Percentiles rank a stretch among this genome's conserved stretches.
Evolutionary conservation across 345 rosid species (phyloP).

Genomic region (Euclidium syriacum): DNA sequence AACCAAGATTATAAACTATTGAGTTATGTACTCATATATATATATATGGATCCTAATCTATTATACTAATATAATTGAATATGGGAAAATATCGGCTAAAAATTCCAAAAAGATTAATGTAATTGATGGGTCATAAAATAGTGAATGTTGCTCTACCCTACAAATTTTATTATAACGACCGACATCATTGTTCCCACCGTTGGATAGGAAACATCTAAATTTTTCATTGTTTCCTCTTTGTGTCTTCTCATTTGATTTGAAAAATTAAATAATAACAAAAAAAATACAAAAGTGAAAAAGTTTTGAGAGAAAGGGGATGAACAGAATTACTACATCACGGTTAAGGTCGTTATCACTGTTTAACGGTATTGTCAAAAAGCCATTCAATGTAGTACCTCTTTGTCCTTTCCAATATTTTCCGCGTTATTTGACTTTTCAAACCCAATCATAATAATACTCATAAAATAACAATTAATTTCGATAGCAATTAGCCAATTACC

Average conservation of each 20-base stretch:
- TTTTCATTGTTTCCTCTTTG: constrained; percentile 2
- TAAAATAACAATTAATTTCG: no score
- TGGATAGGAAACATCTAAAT: constrained; percentile 17
- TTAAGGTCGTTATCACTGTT: constrained; percentile 29
- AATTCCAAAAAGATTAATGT: neutral
- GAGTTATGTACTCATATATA: no score
- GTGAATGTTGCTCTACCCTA: constrained; percentile 25
- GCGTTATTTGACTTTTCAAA: constrained; percentile 26
- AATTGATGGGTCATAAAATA: constrained; percentile 14
- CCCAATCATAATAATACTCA: no score
- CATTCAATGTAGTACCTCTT: neutral
- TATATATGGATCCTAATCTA: no score
- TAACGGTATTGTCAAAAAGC: constrained; percentile 25
- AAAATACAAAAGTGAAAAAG: neutral
- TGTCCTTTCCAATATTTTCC: constrained; percentile 19
- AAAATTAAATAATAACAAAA: neutral
- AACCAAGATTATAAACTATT: no score
- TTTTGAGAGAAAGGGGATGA: neutral
- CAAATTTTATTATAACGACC: constrained; percentile 23
- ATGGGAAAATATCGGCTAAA: no score
- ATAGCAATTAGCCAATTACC: no score
- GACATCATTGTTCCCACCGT: constrained; percentile 28
- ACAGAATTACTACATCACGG: constrained; percentile 4
- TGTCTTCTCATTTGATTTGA: neutral
- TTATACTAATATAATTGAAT: no score